Conservation (phyloP, 495 filamentous ascomycete genomes). For the Aspergillus indologenus region DNA sequence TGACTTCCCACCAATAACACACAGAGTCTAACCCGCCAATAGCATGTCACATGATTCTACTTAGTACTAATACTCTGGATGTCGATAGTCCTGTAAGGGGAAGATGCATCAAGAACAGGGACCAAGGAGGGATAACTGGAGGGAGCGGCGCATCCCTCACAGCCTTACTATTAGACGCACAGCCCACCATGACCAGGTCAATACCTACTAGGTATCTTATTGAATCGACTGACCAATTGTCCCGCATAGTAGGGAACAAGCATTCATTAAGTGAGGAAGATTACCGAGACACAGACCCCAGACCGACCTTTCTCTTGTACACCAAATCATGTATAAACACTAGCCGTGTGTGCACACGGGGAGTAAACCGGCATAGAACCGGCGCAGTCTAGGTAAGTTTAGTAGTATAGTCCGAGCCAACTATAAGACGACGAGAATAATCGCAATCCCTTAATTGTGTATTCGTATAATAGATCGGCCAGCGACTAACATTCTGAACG, state of each 20-base stretch:
- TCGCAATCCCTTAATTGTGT: too few species aligned
- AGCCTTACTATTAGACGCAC: not conserved
- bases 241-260: too few species aligned
- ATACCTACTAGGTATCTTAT: too few species aligned
- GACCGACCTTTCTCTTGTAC: too few species aligned
- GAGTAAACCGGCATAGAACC: not conserved
- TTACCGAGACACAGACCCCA: too few species aligned
- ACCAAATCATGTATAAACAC: too few species aligned
- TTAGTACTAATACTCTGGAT: not conserved
- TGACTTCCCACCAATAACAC: not conserved
- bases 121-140: not conserved
- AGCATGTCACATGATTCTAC: not conserved
- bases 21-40: not conserved
- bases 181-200: not conserved
- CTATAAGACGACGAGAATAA: not conserved
- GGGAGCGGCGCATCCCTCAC: not conserved
- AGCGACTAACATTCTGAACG: not conserved
- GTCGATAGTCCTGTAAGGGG: not conserved
- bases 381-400: not conserved
- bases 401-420: not conserved
- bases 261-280: too few species aligned
- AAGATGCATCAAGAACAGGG: not conserved
- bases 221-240: too few species aligned
- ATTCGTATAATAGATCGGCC: too few species aligned
- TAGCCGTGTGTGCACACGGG: not conserved